Evolutionary conservation across 495 filamentous ascomycete species (phyloP).

Genomic region (Penicillium psychrofluorescens): DNA sequence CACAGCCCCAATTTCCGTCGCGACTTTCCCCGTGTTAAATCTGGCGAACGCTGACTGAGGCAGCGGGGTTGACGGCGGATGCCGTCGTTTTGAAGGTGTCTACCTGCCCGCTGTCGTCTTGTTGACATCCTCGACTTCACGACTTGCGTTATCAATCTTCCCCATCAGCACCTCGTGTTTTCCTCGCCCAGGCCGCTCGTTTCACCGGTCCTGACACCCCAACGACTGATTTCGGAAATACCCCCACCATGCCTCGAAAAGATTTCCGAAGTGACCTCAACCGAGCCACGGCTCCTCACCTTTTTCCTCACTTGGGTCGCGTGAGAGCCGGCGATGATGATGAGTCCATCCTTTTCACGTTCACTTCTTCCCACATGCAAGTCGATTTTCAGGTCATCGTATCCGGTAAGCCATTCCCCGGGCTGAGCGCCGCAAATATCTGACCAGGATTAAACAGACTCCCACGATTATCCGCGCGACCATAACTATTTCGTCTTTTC

Average conservation of each 20-base stretch:
- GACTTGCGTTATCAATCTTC: no score
- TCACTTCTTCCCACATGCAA: slow-evolving; percentile 17
- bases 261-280: slow-evolving; percentile 47
- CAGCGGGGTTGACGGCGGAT: no score
- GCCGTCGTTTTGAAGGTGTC: no score
- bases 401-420: slow-evolving; percentile 36
- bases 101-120: no score
- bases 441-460: slow-evolving; percentile 30
- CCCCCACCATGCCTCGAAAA: slow-evolving; percentile 45
- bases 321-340: slow-evolving; percentile 53
- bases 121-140: no score
- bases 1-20: no score
- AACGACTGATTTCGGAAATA: no score
- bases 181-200: no score
- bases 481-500: slow-evolving; percentile 58
- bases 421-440: neutral
- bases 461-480: slow-evolving; percentile 55
- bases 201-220: no score
- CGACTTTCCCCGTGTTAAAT: no score
- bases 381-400: slow-evolving; percentile 48
- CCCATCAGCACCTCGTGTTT: no score
- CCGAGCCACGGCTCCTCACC: slow-evolving; percentile 21
- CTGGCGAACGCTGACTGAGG: no score
- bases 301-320: slow-evolving; percentile 30
- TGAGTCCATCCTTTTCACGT: slow-evolving; percentile 54